A percentile compares a stretch with the other conserved stretches of the same genome.
These are phyloP conservation scores for Tephrocybe sp. DNA, from an alignment of 768 basidiomycete species.

Conservation along the genomic window DNA sequence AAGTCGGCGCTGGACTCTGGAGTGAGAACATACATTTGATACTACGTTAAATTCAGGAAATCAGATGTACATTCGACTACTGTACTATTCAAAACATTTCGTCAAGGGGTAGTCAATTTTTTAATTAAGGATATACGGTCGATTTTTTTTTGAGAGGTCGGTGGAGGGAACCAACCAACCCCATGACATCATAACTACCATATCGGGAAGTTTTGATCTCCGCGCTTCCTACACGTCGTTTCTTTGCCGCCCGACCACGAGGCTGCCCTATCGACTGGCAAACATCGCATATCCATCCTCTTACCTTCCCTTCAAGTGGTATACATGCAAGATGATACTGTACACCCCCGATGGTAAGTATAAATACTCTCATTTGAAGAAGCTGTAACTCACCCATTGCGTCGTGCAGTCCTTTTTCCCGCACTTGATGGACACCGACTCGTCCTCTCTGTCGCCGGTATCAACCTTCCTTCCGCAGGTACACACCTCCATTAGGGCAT, in stretches of 20 bases:
- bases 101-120: too few species aligned
- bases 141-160: too few species aligned
- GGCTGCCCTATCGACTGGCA: not conserved
- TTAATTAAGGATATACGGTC: not conserved
- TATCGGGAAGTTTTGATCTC: constrained; percentile 1
- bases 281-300: constrained; percentile 2
- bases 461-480: not conserved
- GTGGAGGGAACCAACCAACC: not conserved
- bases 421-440: not conserved
- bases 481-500: not conserved
- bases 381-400: constrained; percentile 2
- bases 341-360: constrained; percentile 1
- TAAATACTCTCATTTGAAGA: not conserved
- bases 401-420: not conserved
- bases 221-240: not conserved
- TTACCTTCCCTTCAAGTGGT: not conserved
- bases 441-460: not conserved
- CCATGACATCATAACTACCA: constrained; percentile 3
- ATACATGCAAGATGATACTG: constrained; percentile 2
- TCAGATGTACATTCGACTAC: too few species aligned
- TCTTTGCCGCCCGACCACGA: not conserved
- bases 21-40: too few species aligned
- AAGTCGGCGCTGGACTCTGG: too few species aligned
- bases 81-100: too few species aligned
- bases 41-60: too few species aligned